Evolutionary conservation across 257 asterid species (phyloP).

Genomic region (Petunia axillaris): DNA sequence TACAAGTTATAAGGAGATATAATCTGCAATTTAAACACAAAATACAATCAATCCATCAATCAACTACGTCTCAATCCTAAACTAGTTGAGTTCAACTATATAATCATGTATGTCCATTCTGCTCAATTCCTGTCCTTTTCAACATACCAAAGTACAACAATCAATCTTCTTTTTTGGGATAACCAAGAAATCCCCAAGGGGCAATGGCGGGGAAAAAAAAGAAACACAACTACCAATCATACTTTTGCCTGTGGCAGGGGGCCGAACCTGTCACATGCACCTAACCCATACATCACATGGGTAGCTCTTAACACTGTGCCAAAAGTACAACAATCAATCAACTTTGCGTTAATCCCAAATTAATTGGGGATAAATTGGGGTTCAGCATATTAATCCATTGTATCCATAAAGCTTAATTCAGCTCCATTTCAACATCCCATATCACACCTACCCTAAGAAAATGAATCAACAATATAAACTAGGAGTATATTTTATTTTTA

Average conservation of each 20-base stretch:
- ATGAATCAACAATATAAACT: neutral
- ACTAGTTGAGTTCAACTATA: neutral
- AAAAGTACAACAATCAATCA: constrained; percentile 10
- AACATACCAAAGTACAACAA: constrained; percentile 19
- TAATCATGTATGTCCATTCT: neutral
- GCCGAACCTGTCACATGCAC: too few relatives aligned
- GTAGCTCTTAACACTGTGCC: too few relatives aligned
- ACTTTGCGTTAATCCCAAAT: constrained; percentile 14
- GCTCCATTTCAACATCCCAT: neutral
- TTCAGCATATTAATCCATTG: neutral
- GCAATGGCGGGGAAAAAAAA: too few relatives aligned
- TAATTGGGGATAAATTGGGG: neutral
- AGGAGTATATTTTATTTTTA: too few relatives aligned
- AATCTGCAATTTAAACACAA: constrained; percentile 67
- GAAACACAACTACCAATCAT: too few relatives aligned
- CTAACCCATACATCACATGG: too few relatives aligned
- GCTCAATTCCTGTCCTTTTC: neutral
- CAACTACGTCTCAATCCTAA: constrained; percentile 16
- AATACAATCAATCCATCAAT: constrained; percentile 29
- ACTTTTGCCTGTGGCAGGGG: too few relatives aligned
- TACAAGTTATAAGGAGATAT: constrained; percentile 93
- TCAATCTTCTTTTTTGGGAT: neutral
- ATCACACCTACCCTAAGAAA: neutral
- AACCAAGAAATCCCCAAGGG: too few relatives aligned
- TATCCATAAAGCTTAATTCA: neutral